phyloP scores from a whole-genome alignment of 306 rosid species.

The Hippophae rhamnoides region DNA sequence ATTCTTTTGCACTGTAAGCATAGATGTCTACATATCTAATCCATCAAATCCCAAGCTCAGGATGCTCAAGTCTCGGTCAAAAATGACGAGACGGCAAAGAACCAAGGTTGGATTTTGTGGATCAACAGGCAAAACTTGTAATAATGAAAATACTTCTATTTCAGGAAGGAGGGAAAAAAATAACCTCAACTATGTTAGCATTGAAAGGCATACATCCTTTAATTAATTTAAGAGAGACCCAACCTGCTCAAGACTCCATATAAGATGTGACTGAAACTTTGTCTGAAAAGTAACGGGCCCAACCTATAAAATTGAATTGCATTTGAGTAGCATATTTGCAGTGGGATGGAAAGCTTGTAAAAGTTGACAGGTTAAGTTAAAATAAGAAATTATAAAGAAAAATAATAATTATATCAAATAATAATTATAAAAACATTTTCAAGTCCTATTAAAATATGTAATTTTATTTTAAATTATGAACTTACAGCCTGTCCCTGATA shows the following conservation, averaged over 20 bases:
- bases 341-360: constrained; percentile 10
- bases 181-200: constrained; percentile 4
- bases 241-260: constrained; percentile 89
- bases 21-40: too few species aligned
- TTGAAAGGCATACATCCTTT: neutral
- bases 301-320: constrained; percentile 39
- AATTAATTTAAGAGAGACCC: constrained; percentile 11
- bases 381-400: neutral
- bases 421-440: too few species aligned
- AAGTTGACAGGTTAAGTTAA: neutral
- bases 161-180: too few species aligned
- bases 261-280: constrained; percentile 80
- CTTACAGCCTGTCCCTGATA: constrained; percentile 77
- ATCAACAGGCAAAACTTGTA: too few species aligned
- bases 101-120: too few species aligned
- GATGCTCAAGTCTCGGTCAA: too few species aligned
- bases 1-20: too few species aligned
- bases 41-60: too few species aligned
- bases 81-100: too few species aligned
- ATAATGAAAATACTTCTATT: too few species aligned
- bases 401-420: neutral
- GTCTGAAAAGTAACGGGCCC: constrained; percentile 81
- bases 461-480: constrained; percentile 4
- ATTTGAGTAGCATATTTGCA: constrained; percentile 10
- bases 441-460: too few species aligned